Evolutionary conservation across 768 basidiomycete genomes (phyloP).

Genomic region (Pleurotus citrinopileatus): DNA sequence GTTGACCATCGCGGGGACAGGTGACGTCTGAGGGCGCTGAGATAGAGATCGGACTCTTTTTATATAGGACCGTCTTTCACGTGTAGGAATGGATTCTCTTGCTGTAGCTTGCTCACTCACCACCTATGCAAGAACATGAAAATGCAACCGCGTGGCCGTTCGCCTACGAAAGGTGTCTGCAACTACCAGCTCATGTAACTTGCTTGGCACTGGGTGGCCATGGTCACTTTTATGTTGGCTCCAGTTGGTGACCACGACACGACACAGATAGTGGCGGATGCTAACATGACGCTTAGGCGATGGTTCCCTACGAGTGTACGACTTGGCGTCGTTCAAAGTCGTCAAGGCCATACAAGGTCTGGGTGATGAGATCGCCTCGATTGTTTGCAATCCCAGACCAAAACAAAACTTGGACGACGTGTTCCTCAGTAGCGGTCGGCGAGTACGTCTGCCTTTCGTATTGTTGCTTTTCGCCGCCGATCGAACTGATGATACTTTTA

Average conservation of each 20-base stretch:
- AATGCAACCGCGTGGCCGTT: neutral
- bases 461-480: neutral
- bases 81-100: neutral
- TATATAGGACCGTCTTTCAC: neutral
- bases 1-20: slow-evolving; percentile 14
- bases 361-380: slow-evolving; percentile 59
- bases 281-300: too few relatives aligned
- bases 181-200: slow-evolving; percentile 4
- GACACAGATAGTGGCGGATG: too few relatives aligned
- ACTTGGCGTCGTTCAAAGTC: slow-evolving; percentile 56
- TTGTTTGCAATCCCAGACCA: slow-evolving; percentile 42
- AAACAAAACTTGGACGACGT: slow-evolving; percentile 42
- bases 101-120: neutral
- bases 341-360: slow-evolving; percentile 60
- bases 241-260: slow-evolving; percentile 51
- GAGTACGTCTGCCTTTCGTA: slow-evolving; percentile 34
- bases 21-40: neutral
- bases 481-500: neutral
- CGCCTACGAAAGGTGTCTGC: neutral
- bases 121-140: slow-evolving; percentile 2
- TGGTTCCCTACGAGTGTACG: slow-evolving; percentile 67
- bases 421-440: slow-evolving; percentile 66
- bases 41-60: neutral
- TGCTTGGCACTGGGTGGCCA: neutral
- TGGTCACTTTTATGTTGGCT: slow-evolving; percentile 54